Conservation (phyloP, 352 stramenopile genomes). For the Pythium grandisporangium region DNA sequence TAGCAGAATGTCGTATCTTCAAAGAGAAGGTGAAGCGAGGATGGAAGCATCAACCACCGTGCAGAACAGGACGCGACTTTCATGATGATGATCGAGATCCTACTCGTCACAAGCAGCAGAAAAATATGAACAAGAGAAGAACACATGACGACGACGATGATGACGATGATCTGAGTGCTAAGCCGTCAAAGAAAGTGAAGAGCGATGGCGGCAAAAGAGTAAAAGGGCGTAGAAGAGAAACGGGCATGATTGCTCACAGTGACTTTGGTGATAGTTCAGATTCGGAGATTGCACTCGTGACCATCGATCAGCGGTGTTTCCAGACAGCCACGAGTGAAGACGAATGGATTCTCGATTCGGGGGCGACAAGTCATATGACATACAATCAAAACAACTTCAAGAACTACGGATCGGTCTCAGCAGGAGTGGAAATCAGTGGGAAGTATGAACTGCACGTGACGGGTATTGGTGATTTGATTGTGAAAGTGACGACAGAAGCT, state of each 20-base stretch:
- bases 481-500: background rate
- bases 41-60: conserved; percentile 2
- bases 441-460: conserved; percentile 1
- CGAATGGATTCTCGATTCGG: conserved; percentile 1
- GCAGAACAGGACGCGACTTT: background rate
- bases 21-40: background rate
- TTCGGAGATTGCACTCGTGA: background rate
- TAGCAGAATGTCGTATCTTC: background rate
- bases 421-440: background rate
- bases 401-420: conserved; percentile 1
- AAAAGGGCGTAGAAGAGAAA: background rate
- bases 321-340: background rate
- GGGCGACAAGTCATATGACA: conserved; percentile 2
- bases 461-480: conserved; percentile 1
- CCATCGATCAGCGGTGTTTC: background rate
- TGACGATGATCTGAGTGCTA: background rate
- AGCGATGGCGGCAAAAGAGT: background rate
- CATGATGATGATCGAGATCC: conserved; percentile 4
- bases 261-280: background rate
- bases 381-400: background rate
- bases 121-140: background rate
- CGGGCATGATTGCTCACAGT: background rate
- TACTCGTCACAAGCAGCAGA: background rate
- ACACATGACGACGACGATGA: background rate
- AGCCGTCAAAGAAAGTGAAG: conserved; percentile 1